Evolutionary conservation across 306 rosid species (phyloP).

Genomic region (Cucurbita argyrosperma): DNA sequence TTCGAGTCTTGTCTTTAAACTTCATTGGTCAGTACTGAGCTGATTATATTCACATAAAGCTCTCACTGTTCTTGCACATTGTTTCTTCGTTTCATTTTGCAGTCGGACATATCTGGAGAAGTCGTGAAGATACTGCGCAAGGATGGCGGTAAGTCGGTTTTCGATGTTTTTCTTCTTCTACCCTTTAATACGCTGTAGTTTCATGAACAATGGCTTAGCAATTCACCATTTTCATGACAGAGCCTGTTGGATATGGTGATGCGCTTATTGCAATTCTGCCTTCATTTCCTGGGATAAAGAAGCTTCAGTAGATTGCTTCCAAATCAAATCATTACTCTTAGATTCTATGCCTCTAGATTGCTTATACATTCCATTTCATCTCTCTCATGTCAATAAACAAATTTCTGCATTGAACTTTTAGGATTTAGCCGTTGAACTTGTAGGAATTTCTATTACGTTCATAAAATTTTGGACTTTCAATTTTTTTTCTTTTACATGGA

Average conservation of each 20-base stretch:
- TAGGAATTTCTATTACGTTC: too few species aligned
- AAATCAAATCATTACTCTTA: neutral
- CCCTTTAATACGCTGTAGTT: neutral
- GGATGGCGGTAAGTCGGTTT: conserved; percentile 67
- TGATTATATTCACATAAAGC: neutral
- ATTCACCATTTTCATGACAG: conserved; percentile 21
- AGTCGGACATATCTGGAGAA: conserved; percentile 84
- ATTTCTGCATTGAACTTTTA: too few species aligned
- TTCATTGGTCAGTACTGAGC: neutral
- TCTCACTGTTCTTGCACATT: neutral
- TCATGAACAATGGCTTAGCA: neutral
- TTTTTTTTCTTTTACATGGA: too few species aligned
- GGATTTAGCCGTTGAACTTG: too few species aligned
- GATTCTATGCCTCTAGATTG: neutral
- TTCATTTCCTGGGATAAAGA: conserved; percentile 80
- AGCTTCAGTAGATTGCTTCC: conserved; percentile 44
- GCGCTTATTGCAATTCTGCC: conserved; percentile 73
- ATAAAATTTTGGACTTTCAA: too few species aligned
- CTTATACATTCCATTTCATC: neutral
- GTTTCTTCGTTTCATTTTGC: conserved; percentile 5
- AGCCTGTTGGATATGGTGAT: conserved; percentile 84
- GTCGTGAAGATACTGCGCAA: conserved; percentile 57
- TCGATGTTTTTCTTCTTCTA: neutral
- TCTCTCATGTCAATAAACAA: too few species aligned
- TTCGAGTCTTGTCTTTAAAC: conserved; percentile 16